Percentiles rank a stretch among this genome's conserved stretches.
Evolutionary conservation across 164 flowering plant species (phyloP).

Genomic region (Platanus orientalis): DNA sequence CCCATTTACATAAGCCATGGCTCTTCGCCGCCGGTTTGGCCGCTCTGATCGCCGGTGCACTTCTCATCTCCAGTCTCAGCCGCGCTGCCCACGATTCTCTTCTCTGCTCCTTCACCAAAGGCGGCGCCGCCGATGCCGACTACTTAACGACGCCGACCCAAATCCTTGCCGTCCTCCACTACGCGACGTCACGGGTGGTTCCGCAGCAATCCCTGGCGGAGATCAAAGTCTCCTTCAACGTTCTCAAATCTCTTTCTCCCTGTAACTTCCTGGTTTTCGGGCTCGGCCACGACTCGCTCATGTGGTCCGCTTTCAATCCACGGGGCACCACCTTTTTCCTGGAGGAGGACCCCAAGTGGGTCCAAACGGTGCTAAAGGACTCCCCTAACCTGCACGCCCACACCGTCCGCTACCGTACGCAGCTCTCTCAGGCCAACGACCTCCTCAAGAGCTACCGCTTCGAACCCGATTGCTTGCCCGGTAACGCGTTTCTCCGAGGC

Average conservation of each 20-base stretch:
- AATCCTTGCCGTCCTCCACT: too few species aligned
- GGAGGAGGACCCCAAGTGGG: conserved; percentile 74
- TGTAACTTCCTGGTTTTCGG: too few species aligned
- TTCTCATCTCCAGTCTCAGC: conserved; percentile 16
- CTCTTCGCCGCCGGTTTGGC: conserved; percentile 19
- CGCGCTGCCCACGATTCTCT: conserved; percentile 10
- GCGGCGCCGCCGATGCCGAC: too few species aligned
- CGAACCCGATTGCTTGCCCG: conserved; percentile 58
- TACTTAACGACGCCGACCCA: too few species aligned
- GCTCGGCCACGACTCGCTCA: conserved; percentile 35
- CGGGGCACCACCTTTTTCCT: conserved; percentile 39
- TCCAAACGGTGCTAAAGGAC: conserved; percentile 37
- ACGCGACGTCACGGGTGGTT: too few species aligned
- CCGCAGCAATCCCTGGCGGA: too few species aligned
- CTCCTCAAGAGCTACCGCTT: too few species aligned
- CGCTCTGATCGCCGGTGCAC: conserved; percentile 18
- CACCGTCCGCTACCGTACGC: conserved; percentile 52
- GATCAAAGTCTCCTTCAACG: too few species aligned
- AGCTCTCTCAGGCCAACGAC: too few species aligned
- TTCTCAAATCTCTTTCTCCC: too few species aligned
- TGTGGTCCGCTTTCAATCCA: conserved; percentile 41
- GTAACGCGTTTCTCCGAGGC: conserved; percentile 63
- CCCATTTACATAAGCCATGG: conserved; percentile 24
- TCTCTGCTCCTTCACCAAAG: conserved; percentile 20
- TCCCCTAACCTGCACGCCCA: conserved; percentile 45